Percentiles rank a stretch among this genome's conserved stretches.
Evolutionary conservation across 345 rosid genomes (phyloP).

Genomic region (Jatropha curcas): DNA sequence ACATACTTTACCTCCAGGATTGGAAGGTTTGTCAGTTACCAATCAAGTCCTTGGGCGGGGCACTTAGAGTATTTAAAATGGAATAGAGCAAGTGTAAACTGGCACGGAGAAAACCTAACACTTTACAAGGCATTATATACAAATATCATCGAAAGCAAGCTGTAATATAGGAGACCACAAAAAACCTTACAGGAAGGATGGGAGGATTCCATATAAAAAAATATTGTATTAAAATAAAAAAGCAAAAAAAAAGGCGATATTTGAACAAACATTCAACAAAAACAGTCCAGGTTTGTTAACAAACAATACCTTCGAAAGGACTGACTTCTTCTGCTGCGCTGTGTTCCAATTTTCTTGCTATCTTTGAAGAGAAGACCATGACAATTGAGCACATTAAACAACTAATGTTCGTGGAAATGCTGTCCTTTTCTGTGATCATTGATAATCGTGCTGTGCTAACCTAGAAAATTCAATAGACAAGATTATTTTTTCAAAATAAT

Average conservation of each 20-base stretch:
- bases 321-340: slow-evolving; percentile 47
- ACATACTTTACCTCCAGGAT: slow-evolving; percentile 78
- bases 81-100: slow-evolving; percentile 63
- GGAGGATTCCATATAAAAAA: neutral
- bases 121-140: slow-evolving; percentile 41
- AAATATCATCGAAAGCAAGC: slow-evolving; percentile 16
- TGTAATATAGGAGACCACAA: too few species aligned
- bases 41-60: slow-evolving; percentile 55
- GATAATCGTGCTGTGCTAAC: slow-evolving; percentile 74
- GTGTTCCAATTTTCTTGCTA: slow-evolving; percentile 96
- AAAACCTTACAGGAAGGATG: neutral
- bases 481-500: neutral
- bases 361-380: slow-evolving; percentile 80
- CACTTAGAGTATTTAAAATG: slow-evolving; percentile 76
- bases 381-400: slow-evolving; percentile 80
- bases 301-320: slow-evolving; percentile 61
- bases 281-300: neutral
- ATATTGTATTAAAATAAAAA: too few species aligned
- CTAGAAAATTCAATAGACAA: slow-evolving; percentile 34
- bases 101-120: slow-evolving; percentile 88
- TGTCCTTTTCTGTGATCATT: slow-evolving; percentile 67
- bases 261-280: neutral
- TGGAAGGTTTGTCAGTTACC: slow-evolving; percentile 57
- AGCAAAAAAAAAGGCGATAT: neutral
- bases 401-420: slow-evolving; percentile 76